Conservation (phyloP, 1,284 basidiomycete species). For the Sphagnurus paluster region DNA sequence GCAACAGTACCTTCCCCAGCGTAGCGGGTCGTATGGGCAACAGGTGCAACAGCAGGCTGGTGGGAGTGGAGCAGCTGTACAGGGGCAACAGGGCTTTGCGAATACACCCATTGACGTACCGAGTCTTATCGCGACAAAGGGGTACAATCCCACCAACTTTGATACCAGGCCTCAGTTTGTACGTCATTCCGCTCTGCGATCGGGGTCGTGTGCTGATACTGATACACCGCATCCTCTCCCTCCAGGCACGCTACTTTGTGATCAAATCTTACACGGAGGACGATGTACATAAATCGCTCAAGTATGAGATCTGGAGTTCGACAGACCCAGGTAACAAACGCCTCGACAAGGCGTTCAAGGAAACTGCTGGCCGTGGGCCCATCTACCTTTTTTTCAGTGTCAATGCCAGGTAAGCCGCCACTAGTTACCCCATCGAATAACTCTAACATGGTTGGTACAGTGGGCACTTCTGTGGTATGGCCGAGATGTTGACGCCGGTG, state of each 20-base stretch:
- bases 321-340: slow-evolving; percentile 95
- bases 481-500: slow-evolving; percentile 91
- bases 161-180: slow-evolving; percentile 80
- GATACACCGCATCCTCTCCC: slow-evolving; percentile 6
- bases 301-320: slow-evolving; percentile 97
- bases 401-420: slow-evolving; percentile 90
- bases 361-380: slow-evolving; percentile 80
- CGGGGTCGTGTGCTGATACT: background rate
- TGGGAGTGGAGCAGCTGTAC: slow-evolving; percentile 34
- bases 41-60: slow-evolving; percentile 26
- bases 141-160: slow-evolving; percentile 88
- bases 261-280: slow-evolving; percentile 99
- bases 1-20: slow-evolving; percentile 65
- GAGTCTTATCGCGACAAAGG: slow-evolving; percentile 81
- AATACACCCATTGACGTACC: slow-evolving; percentile 81
- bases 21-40: slow-evolving; percentile 28
- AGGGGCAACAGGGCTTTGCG: slow-evolving; percentile 46
- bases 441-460: slow-evolving; percentile 38
- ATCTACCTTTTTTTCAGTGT: slow-evolving; percentile 98
- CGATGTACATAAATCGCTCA: slow-evolving; percentile 94
- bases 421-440: no score
- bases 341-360: slow-evolving; percentile 93
- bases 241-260: slow-evolving; percentile 87
- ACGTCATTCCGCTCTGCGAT: no score
- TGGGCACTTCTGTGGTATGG: slow-evolving; percentile 96